Conservation (phyloP, 352 stramenopile genomes). For the Globisporangium rhizosaccharum region DNA sequence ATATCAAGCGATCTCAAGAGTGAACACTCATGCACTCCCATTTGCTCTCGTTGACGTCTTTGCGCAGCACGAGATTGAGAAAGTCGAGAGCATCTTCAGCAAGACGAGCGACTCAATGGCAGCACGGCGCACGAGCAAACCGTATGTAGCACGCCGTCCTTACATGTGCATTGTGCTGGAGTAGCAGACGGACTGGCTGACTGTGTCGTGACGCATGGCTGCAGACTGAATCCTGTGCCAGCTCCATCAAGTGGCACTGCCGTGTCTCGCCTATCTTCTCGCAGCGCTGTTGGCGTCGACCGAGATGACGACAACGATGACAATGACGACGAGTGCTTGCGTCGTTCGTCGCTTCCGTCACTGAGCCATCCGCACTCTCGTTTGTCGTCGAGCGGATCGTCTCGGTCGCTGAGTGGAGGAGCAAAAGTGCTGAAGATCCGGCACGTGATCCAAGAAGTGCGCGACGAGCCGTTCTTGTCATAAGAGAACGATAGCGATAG, state of each 20-base stretch:
- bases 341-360: conserved; percentile 5
- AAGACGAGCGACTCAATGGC: conserved; percentile 21
- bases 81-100: conserved; percentile 35
- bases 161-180: not conserved
- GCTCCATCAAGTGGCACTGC: conserved; percentile 1
- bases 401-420: conserved; percentile 8
- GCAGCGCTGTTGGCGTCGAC: not conserved
- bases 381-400: conserved; percentile 3
- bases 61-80: conserved; percentile 26
- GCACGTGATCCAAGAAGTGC: conserved; percentile 56
- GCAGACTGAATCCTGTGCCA: conserved; percentile 5
- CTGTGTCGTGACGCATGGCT: not conserved
- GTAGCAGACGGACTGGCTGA: not conserved
- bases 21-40: not conserved
- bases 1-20: not conserved
- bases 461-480: conserved; percentile 51
- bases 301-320: not conserved
- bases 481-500: conserved; percentile 1
- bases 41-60: not conserved
- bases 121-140: conserved; percentile 15
- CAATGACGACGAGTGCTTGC: not conserved
- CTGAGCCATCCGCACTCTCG: conserved; percentile 4
- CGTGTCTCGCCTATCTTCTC: not conserved
- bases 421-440: conserved; percentile 65
- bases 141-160: conserved; percentile 12